A percentile compares a stretch with the other conserved stretches of the same genome.
Evolutionary conservation across 139 green algal species (phyloP).

Genomic region (Tetradesmus lagerheimii): DNA sequence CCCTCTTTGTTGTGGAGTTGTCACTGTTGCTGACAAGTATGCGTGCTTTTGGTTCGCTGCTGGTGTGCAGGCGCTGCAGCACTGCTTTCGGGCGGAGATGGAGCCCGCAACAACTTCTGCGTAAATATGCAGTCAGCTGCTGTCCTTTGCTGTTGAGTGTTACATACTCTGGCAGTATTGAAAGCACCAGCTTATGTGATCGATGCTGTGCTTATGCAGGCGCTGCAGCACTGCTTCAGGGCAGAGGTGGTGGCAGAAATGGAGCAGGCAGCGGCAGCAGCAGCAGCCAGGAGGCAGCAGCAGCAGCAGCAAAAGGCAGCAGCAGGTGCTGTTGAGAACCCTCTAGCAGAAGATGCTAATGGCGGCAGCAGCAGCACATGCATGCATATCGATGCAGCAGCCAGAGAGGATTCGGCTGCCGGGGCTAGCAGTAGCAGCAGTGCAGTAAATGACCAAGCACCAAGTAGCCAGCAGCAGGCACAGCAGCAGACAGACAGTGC

Average conservation of each 20-base stretch:
- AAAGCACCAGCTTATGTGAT: no score
- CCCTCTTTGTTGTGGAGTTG: no score
- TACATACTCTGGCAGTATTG: no score
- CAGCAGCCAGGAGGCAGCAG: neutral
- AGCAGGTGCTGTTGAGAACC: no score
- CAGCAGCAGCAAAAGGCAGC: conserved; percentile 23
- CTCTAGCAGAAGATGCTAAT: neutral
- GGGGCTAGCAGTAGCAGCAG: neutral
- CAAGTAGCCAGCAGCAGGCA: neutral
- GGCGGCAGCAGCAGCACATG: neutral
- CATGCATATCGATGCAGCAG: neutral
- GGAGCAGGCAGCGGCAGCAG: conserved; percentile 23
- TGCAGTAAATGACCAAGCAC: neutral
- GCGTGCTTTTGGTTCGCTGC: no score
- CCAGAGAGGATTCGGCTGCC: neutral
- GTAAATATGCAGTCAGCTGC: no score
- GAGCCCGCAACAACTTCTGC: no score
- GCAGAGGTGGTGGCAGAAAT: conserved; percentile 20
- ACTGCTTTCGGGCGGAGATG: no score
- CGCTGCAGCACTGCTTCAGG: conserved; percentile 21
- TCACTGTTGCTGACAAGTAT: no score
- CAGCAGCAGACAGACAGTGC: neutral
- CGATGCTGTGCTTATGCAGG: neutral
- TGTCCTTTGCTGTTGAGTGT: no score
- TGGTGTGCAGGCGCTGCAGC: no score